Evolutionary conservation across 139 green algal genomes (phyloP).

Genomic region (Monoraphidium neglectum): DNA sequence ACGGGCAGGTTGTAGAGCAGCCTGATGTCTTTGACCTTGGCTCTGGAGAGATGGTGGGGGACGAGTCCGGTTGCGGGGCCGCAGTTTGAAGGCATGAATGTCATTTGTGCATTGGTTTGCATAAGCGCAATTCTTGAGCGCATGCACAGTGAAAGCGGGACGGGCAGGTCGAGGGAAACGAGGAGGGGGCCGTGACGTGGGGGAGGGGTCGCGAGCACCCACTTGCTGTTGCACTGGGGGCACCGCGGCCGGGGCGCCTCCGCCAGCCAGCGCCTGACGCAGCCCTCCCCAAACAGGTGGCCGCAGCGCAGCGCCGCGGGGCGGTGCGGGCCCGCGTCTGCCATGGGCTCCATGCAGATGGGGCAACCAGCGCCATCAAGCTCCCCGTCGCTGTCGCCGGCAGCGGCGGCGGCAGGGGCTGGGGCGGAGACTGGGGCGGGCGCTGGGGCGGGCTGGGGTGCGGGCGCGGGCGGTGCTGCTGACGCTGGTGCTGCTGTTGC

Average conservation of each 20-base stretch:
- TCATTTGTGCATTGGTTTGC: too few relatives aligned
- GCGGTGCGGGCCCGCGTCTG: constrained; percentile 12
- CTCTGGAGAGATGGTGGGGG: background rate
- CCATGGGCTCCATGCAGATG: constrained; percentile 9
- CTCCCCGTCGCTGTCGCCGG: background rate
- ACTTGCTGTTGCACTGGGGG: constrained; percentile 34
- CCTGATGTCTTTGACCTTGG: background rate
- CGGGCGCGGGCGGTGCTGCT: too few relatives aligned
- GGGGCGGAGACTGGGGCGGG: too few relatives aligned
- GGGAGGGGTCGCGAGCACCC: background rate
- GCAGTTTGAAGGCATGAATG: too few relatives aligned
- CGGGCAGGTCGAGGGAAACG: too few relatives aligned
- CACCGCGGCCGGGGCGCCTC: background rate
- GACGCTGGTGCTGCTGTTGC: too few relatives aligned
- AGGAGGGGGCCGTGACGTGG: too few relatives aligned
- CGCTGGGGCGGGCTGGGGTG: too few relatives aligned
- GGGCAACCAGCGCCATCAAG: background rate
- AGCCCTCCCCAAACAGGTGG: constrained; percentile 24
- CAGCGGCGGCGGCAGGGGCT: too few relatives aligned
- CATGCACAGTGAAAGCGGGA: too few relatives aligned
- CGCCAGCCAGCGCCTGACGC: constrained; percentile 22
- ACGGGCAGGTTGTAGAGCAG: constrained; percentile 27
- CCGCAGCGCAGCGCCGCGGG: constrained; percentile 21
- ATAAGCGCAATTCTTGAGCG: too few relatives aligned
- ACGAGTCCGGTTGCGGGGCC: too few relatives aligned